A percentile compares a stretch with the other conserved stretches of the same genome.
phyloP scores from a whole-genome alignment of 192 early-diverging fungal genomes.

The Coemansia sp. region DNA sequence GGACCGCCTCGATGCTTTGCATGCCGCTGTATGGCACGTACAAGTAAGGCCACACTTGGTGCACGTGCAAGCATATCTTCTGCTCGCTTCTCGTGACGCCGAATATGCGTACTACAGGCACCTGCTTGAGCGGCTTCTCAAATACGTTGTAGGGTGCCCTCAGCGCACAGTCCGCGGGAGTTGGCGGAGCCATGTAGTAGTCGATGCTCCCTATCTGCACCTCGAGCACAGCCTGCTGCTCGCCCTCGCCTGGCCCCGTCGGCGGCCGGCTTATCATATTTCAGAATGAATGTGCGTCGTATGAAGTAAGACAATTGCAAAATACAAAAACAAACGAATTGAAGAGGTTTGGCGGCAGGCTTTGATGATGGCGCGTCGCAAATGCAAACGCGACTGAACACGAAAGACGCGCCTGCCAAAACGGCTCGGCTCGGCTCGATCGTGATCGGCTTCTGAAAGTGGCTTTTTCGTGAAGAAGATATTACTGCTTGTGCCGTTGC shows the following conservation, averaged over 20 bases:
- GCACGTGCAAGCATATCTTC: slow-evolving; percentile 81
- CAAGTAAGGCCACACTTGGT: slow-evolving; percentile 83
- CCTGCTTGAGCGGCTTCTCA: slow-evolving; percentile 29
- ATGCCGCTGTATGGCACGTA: slow-evolving; percentile 68
- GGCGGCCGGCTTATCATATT: neutral
- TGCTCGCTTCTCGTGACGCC: slow-evolving; percentile 72
- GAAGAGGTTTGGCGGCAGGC: too few relatives aligned
- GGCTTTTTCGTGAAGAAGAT: too few relatives aligned
- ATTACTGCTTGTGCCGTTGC: neutral
- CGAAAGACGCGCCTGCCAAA: neutral
- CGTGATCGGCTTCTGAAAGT: too few relatives aligned
- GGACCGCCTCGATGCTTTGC: slow-evolving; percentile 12
- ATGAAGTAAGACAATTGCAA: neutral
- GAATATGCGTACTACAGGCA: slow-evolving; percentile 77
- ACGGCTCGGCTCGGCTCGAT: neutral
- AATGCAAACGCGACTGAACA: neutral
- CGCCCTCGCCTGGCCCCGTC: neutral
- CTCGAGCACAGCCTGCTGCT: slow-evolving; percentile 12
- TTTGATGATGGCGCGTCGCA: too few relatives aligned
- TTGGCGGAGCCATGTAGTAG: slow-evolving; percentile 55
- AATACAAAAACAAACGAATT: neutral
- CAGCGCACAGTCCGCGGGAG: slow-evolving; percentile 19
- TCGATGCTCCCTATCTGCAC: slow-evolving; percentile 71
- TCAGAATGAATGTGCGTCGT: neutral
- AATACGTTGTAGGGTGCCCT: slow-evolving; percentile 40